Conservation (phyloP, 106 monocot genomes). For the Dendrobium nobile region DNA sequence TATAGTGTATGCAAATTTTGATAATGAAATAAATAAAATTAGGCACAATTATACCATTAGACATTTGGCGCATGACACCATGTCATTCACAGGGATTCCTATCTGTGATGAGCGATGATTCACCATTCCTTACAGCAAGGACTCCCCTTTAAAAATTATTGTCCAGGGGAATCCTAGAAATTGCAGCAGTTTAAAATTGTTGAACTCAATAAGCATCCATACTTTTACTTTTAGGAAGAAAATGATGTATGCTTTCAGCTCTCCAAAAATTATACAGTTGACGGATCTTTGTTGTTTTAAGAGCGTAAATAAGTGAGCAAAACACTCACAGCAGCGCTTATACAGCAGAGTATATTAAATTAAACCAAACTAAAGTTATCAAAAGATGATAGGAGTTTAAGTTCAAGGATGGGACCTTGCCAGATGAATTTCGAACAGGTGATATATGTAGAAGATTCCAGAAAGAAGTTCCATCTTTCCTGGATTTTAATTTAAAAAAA, state of each 20-base stretch:
- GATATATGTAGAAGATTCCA: constrained; percentile 81
- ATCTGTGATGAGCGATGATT: not conserved
- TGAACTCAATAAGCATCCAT: not conserved
- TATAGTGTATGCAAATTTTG: no score
- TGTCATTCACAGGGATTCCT: not conserved
- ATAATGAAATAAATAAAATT: no score
- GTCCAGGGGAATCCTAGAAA: not conserved
- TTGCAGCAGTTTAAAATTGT: not conserved
- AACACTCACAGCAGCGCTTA: not conserved
- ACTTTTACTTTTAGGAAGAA: not conserved
- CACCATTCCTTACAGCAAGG: not conserved
- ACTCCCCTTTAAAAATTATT: not conserved
- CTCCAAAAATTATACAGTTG: no score
- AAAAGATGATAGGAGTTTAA: not conserved
- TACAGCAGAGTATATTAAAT: not conserved
- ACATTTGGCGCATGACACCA: no score
- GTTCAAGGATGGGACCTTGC: constrained; percentile 51
- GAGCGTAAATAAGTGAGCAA: not conserved
- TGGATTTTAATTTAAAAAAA: constrained; percentile 22
- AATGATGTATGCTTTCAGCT: no score
- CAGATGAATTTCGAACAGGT: constrained; percentile 78
- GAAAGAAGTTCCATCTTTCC: constrained; percentile 86
- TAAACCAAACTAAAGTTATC: not conserved
- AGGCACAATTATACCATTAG: no score
- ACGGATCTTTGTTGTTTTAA: not conserved